Evolutionary conservation across 1,284 basidiomycete species (phyloP).

Genomic region (Takashimella tepidaria): DNA sequence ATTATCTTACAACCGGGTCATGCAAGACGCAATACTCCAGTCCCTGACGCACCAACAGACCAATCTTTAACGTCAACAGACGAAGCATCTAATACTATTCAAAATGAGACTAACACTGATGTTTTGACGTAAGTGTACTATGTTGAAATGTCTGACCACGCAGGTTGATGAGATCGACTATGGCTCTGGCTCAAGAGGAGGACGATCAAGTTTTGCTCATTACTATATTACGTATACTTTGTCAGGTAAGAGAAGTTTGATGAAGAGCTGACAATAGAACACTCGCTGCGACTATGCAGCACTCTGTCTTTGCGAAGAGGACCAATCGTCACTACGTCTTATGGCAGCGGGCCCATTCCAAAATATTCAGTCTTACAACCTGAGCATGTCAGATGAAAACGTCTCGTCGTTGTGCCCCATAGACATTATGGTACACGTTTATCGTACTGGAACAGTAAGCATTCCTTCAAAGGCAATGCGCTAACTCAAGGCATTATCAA

Average conservation of each 20-base stretch:
- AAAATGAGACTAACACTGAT: background rate
- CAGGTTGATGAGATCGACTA: conserved; percentile 35
- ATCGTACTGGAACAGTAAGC: conserved; percentile 18
- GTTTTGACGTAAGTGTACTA: background rate
- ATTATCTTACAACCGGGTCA: no score
- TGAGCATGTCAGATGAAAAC: conserved; percentile 20
- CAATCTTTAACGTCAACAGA: background rate
- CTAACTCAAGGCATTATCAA: conserved; percentile 18
- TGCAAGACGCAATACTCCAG: no score
- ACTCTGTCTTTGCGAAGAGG: conserved; percentile 24
- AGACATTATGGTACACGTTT: conserved; percentile 32
- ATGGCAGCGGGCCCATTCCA: conserved; percentile 31
- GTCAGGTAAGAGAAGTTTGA: conserved; percentile 19
- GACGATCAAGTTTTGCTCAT: conserved; percentile 31
- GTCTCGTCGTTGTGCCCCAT: conserved; percentile 27
- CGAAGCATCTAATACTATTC: background rate
- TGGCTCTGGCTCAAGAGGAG: conserved; percentile 33
- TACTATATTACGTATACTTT: conserved; percentile 30
- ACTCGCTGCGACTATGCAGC: conserved; percentile 37
- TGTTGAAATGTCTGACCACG: background rate
- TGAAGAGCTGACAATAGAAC: background rate
- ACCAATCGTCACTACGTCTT: conserved; percentile 20
- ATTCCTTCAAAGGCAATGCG: background rate
- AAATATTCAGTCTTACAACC: conserved; percentile 25
- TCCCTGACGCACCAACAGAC: background rate